phyloP scores from a whole-genome alignment of 306 rosid genomes.

The Vachellia collinsii region DNA sequence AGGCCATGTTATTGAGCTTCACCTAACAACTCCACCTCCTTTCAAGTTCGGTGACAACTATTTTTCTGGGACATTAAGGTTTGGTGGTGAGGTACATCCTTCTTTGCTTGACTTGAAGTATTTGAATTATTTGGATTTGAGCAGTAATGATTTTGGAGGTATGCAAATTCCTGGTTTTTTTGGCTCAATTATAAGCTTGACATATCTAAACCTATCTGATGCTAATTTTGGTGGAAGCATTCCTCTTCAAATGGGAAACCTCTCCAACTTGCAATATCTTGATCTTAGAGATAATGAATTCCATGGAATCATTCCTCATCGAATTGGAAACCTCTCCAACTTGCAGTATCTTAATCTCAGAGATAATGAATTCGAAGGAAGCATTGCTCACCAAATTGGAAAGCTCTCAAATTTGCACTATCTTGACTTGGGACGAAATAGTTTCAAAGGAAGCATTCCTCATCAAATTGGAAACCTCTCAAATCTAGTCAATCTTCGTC shows the following conservation, averaged over 20 bases:
- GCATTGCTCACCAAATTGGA: accelerated
- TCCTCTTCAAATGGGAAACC: too few relatives aligned
- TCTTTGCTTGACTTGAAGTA: conserved; percentile 27
- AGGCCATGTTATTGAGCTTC: too few relatives aligned
- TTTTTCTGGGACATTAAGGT: neutral
- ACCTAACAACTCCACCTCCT: neutral
- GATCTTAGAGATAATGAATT: too few relatives aligned
- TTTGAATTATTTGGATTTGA: neutral
- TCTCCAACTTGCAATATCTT: too few relatives aligned
- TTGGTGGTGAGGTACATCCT: neutral
- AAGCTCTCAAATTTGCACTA: neutral
- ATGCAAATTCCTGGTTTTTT: neutral
- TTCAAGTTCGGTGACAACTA: too few relatives aligned
- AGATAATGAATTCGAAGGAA: neutral
- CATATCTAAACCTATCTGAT: too few relatives aligned
- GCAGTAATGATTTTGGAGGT: neutral
- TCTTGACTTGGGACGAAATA: conserved; percentile 20
- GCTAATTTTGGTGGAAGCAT: neutral
- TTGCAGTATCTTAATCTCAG: neutral
- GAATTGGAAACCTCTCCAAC: too few relatives aligned
- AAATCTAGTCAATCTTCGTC: neutral
- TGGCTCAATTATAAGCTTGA: too few relatives aligned
- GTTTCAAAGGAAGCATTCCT: conserved; percentile 37
- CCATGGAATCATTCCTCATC: neutral
- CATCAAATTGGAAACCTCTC: neutral